phyloP scores from a whole-genome alignment of 2,329 filamentous ascomycete genomes.

The Pseudonectria buxi region DNA sequence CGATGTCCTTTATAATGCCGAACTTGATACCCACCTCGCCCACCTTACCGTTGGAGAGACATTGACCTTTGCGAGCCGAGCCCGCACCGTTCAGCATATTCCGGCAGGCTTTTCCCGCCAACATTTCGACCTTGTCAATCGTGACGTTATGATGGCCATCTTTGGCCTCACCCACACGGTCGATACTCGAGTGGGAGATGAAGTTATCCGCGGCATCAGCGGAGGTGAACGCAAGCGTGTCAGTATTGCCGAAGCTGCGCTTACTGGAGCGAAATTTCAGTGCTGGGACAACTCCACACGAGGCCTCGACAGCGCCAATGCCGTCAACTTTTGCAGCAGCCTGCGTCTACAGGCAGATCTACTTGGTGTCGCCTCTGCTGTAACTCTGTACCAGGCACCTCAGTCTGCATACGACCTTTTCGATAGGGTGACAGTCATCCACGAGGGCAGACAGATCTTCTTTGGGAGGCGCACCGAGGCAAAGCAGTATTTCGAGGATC shows the following conservation, averaged over 20 bases:
- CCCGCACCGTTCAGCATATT: slow-evolving; percentile 54
- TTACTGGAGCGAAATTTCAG: slow-evolving; percentile 20
- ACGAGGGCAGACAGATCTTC: slow-evolving; percentile 62
- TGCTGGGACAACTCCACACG: slow-evolving; percentile 28
- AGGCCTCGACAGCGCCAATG: slow-evolving; percentile 23
- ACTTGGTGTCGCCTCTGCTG: slow-evolving; percentile 18
- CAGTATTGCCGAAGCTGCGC: slow-evolving; percentile 62
- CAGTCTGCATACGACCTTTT: slow-evolving; percentile 56
- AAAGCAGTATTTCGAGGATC: slow-evolving; percentile 52
- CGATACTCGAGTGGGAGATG: slow-evolving; percentile 65
- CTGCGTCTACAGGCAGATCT: slow-evolving; percentile 22
- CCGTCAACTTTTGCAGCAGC: slow-evolving; percentile 21
- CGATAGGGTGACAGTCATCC: slow-evolving; percentile 61
- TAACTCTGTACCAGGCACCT: slow-evolving; percentile 54
- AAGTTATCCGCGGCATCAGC: slow-evolving; percentile 62
- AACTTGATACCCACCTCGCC: slow-evolving; percentile 58
- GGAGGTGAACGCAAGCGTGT: slow-evolving; percentile 75
- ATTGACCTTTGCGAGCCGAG: slow-evolving; percentile 55
- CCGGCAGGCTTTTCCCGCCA: slow-evolving; percentile 9
- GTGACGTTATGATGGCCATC: slow-evolving; percentile 61
- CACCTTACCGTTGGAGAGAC: slow-evolving; percentile 60
- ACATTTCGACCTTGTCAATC: slow-evolving; percentile 16
- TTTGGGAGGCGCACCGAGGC: slow-evolving; percentile 53
- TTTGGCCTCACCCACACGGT: slow-evolving; percentile 70
- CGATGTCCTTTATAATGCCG: slow-evolving; percentile 58